Evolutionary conservation across 768 basidiomycete genomes (phyloP), one percentile per base, ranked within the genome.

Genomic region (Collybia nuda): DNA sequence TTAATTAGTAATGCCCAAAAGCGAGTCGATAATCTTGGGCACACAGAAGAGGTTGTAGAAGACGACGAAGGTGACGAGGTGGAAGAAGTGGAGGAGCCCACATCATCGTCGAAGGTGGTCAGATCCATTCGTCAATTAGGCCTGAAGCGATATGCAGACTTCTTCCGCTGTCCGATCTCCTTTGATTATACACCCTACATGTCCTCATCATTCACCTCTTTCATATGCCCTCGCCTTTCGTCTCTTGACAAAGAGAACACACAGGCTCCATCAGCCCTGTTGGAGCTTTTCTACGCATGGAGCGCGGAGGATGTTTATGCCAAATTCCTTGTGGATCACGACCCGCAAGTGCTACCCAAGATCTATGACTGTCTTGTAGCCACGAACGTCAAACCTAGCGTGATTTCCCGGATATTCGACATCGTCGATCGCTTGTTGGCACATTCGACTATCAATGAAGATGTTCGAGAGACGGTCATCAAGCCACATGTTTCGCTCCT

Each of bases 231-330:
- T 0, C 88, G 97, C 5, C 75, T 99, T 19, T 70, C 81, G 0
- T 66, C 71, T 3, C 74, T 98, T 21, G 85, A 88, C 52, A 75
- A 69, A 38, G 97, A 98, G 67, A 98, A 95, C 59, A 91, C 88
- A 0, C 96, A 98, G 65, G 79, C 91, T 0, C 94, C 96, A 0
- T 96, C 94, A 0, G 85, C 90, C 0, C 74, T 96, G 15, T 71
- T 99, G 38, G 93, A 97, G 35, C 73, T 98, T 18, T 89, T 97
- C 68, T 78, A 84, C 51, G 71, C 79, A 5, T 95, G 94, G 89
- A 81, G 90, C 0, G 64, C 74, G 14, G 73, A 79, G 15, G 72
- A 70, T 2, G 74, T 82, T 11, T 79, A 84, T 52, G 74, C 79
- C n/a, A 62, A 64, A 7, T 85, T 83, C 63, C 74, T 98, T 22